A percentile compares a stretch with the other conserved stretches of the same genome.
phyloP scores from a whole-genome alignment of 2,329 filamentous ascomycete genomes.

The Penicillium sumatraense region DNA sequence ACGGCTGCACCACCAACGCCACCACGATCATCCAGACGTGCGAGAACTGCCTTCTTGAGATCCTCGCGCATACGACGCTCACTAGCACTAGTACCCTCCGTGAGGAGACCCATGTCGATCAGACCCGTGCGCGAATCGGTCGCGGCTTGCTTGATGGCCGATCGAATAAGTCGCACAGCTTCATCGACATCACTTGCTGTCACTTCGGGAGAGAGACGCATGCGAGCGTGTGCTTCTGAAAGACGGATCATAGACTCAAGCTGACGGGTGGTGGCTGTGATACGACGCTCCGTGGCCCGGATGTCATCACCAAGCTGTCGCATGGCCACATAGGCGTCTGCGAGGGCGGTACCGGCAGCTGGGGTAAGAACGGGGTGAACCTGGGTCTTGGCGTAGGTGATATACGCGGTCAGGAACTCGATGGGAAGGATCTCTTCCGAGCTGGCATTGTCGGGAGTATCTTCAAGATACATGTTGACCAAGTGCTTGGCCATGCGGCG shows the following conservation, averaged over 20 bases:
- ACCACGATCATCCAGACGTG: constrained; percentile 79
- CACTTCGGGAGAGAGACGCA: constrained; percentile 80
- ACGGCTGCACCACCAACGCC: constrained; percentile 67
- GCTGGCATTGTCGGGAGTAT: constrained; percentile 82
- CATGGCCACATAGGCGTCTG: constrained; percentile 90
- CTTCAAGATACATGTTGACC: constrained; percentile 95
- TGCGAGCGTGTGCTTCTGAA: constrained; percentile 94
- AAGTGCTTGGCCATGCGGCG: constrained; percentile 88
- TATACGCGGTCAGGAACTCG: constrained; percentile 95
- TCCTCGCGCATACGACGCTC: constrained; percentile 83
- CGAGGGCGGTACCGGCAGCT: constrained; percentile 80
- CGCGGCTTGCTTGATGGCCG: constrained; percentile 94
- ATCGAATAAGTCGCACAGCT: constrained; percentile 89
- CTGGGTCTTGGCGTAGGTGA: constrained; percentile 89
- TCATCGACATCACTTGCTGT: constrained; percentile 83
- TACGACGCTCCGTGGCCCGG: constrained; percentile 87
- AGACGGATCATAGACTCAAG: constrained; percentile 98
- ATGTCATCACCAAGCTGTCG: constrained; percentile 88
- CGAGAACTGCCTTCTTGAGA: constrained; percentile 77
- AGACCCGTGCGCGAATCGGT: constrained; percentile 88
- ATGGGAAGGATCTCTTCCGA: constrained; percentile 82
- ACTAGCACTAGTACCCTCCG: constrained; percentile 88
- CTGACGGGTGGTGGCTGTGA: constrained; percentile 95
- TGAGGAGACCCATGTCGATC: constrained; percentile 95
- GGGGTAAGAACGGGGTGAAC: constrained; percentile 82